Conservation (phyloP, 2,329 filamentous ascomycete species). For the Aspergillus fumigatiaffinis region DNA sequence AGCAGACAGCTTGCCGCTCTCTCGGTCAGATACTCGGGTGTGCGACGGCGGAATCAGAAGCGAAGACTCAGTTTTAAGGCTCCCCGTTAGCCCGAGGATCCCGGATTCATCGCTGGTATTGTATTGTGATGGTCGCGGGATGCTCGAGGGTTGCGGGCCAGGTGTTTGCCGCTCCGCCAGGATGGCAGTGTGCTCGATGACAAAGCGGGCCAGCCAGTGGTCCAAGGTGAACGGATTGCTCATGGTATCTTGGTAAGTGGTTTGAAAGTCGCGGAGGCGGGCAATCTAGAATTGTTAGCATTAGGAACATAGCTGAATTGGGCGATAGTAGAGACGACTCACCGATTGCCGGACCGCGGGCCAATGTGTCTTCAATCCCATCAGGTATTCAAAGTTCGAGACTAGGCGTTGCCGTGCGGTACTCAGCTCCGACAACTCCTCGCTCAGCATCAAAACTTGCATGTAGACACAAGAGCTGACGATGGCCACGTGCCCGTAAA, state of each 20-base stretch:
- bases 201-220: constrained; percentile 23
- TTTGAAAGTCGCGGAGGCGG: constrained; percentile 19
- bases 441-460: constrained; percentile 17
- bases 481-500: constrained; percentile 18
- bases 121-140: background rate
- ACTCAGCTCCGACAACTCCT: constrained; percentile 7
- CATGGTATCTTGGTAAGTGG: constrained; percentile 15
- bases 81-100: background rate
- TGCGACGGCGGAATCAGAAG: background rate
- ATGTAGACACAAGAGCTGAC: constrained; percentile 22
- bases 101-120: background rate
- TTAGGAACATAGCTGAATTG: background rate
- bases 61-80: background rate
- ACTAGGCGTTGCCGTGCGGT: constrained; percentile 14
- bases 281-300: constrained; percentile 7
- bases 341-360: constrained; percentile 17
- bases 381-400: constrained; percentile 19
- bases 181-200: constrained; percentile 18
- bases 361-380: constrained; percentile 18
- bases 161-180: constrained; percentile 10
- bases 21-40: background rate
- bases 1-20: constrained; percentile 5
- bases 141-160: background rate
- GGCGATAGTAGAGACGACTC: background rate
- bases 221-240: constrained; percentile 18